These are phyloP conservation scores for Sugiyamaella sp. DNA, from an alignment of 1,139 yeast species.

Conservation along the genomic window DNA sequence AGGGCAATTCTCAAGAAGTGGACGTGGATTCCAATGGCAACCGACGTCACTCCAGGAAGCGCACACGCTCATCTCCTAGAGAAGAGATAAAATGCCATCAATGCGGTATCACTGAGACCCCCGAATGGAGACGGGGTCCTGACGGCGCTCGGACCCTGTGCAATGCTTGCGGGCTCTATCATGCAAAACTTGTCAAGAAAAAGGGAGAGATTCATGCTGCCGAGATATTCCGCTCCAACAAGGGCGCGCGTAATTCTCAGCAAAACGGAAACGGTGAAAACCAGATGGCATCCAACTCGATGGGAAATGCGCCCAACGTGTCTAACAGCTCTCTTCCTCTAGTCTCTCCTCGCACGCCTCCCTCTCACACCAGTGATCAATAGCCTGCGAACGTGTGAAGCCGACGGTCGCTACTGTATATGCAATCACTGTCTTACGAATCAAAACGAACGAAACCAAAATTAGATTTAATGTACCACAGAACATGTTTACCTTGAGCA, in stretches of 20 bases:
- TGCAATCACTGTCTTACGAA: background rate
- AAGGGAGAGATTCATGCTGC: slow-evolving; percentile 66
- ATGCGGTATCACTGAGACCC: slow-evolving; percentile 82
- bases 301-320: background rate
- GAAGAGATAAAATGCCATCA: slow-evolving; percentile 52
- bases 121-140: slow-evolving; percentile 93
- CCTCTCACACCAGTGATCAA: background rate
- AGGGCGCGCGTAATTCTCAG: slow-evolving; percentile 24
- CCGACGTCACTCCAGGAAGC: slow-evolving; percentile 22
- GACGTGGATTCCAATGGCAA: background rate
- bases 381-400: background rate
- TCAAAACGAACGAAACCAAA: background rate
- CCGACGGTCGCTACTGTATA: background rate
- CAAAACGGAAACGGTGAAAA: background rate
- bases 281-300: background rate
- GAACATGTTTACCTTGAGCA: too few relatives aligned
- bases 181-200: slow-evolving; percentile 69
- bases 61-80: slow-evolving; percentile 26
- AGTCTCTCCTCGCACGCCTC: background rate
- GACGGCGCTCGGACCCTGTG: slow-evolving; percentile 82
- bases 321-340: background rate
- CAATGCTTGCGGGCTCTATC: slow-evolving; percentile 87
- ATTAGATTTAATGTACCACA: background rate
- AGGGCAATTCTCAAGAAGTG: background rate
- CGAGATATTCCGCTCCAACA: slow-evolving; percentile 47